Evolutionary conservation across 2,329 filamentous ascomycete species (phyloP).

Genomic region (Fusarium ramigenum): DNA sequence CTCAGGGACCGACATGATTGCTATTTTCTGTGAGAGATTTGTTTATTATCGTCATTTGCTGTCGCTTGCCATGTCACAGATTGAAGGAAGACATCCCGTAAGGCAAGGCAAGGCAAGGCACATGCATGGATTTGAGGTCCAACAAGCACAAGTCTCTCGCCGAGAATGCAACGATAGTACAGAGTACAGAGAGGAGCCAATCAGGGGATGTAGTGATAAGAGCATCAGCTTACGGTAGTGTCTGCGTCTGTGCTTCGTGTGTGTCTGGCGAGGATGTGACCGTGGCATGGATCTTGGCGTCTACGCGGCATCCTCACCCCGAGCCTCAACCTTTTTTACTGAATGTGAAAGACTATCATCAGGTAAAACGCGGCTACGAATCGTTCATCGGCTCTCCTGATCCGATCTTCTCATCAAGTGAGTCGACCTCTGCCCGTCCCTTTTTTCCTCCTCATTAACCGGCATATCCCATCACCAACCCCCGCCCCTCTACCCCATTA

Average conservation of each 20-base stretch:
- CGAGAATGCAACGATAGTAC: not conserved
- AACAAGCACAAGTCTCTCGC: not conserved
- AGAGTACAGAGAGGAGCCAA: not conserved
- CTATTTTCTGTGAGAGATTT: not conserved
- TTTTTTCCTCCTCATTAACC: not conserved
- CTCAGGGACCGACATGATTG: not conserved
- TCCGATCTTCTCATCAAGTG: slow-evolving; percentile 28
- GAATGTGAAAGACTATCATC: slow-evolving; percentile 8
- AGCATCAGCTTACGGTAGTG: slow-evolving; percentile 19
- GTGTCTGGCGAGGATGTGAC: not conserved
- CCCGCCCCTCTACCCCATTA: not conserved
- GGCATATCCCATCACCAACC: not conserved
- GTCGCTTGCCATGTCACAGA: not conserved
- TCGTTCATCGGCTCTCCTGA: slow-evolving; percentile 23
- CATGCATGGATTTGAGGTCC: not conserved
- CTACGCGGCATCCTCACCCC: not conserved
- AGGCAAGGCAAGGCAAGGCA: not conserved
- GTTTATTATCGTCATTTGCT: not conserved
- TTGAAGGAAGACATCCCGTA: not conserved
- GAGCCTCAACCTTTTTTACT: not conserved
- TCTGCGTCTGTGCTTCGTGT: not conserved
- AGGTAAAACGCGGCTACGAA: slow-evolving; percentile 9
- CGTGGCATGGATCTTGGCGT: slow-evolving; percentile 4
- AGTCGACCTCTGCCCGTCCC: slow-evolving; percentile 8
- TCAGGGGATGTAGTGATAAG: not conserved